Conservation (phyloP, 2,329 filamentous ascomycete species). For the Ascochyta clinopodiicola region DNA sequence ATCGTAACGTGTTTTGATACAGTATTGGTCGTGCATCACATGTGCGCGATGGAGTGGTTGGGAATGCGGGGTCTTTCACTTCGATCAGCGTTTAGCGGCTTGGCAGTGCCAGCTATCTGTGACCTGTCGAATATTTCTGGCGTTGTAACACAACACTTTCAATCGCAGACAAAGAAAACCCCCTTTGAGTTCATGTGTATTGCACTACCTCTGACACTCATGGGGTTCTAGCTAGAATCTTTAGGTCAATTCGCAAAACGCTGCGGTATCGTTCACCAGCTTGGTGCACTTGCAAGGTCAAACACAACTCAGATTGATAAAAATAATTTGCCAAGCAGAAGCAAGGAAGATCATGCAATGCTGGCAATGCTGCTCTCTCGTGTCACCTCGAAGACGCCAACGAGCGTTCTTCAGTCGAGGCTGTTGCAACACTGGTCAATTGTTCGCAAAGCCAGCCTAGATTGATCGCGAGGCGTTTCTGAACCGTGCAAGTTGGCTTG, state of each 20-base stretch:
- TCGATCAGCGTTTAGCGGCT: slow-evolving; percentile 21
- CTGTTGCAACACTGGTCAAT: not conserved
- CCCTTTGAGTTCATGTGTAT: not conserved
- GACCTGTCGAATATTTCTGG: slow-evolving; percentile 11
- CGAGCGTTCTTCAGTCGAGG: not conserved
- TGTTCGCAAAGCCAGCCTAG: slow-evolving; percentile 34
- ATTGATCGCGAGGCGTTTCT: slow-evolving; percentile 25
- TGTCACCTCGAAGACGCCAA: slow-evolving; percentile 17
- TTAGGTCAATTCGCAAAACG: no score
- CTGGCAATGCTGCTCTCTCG: slow-evolving; percentile 26
- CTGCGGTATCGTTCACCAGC: slow-evolving; percentile 10
- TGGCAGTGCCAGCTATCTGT: slow-evolving; percentile 16
- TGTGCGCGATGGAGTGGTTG: slow-evolving; percentile 24
- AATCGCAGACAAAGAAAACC: not conserved
- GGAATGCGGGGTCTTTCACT: slow-evolving; percentile 22
- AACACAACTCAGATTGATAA: slow-evolving; percentile 29
- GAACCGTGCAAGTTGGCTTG: slow-evolving; percentile 29
- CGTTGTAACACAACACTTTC: slow-evolving; percentile 18
- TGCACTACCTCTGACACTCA: not conserved
- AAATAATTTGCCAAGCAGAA: slow-evolving; percentile 36
- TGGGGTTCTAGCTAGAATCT: not conserved
- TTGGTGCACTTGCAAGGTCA: slow-evolving; percentile 34
- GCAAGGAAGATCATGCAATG: slow-evolving; percentile 20
- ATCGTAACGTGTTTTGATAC: not conserved
- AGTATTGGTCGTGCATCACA: slow-evolving; percentile 16